These are phyloP conservation scores for Trichophyton rubrum DNA, from an alignment of 2,329 filamentous ascomycete genomes.

Conservation along the genomic window DNA sequence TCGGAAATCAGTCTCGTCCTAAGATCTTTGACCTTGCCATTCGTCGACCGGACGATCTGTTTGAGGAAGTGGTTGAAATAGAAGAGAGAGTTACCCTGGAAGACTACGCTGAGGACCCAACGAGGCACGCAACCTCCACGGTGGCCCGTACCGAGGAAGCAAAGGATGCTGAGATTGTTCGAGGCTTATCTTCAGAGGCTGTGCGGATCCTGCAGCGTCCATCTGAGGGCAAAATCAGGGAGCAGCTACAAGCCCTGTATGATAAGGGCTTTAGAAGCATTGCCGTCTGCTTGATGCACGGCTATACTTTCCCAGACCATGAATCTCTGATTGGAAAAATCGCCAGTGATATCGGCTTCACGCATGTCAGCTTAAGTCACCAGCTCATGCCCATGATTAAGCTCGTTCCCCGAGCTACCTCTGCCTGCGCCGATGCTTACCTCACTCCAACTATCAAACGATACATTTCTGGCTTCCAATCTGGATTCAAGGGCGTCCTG, in stretches of 20 bases:
- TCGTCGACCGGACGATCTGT: conserved; percentile 72
- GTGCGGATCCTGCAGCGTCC: conserved; percentile 57
- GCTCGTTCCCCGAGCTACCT: conserved; percentile 61
- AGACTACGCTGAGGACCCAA: conserved; percentile 80
- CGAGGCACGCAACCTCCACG: conserved; percentile 44
- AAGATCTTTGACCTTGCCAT: conserved; percentile 88
- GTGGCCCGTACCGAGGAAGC: conserved; percentile 26
- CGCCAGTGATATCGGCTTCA: conserved; percentile 68
- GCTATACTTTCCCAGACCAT: conserved; percentile 80
- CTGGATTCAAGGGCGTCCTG: conserved; percentile 68
- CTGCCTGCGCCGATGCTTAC: conserved; percentile 68
- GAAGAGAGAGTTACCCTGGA: conserved; percentile 84
- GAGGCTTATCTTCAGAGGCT: conserved; percentile 60
- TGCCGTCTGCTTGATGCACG: conserved; percentile 83
- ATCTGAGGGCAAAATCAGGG: conserved; percentile 39
- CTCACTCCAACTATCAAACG: conserved; percentile 66
- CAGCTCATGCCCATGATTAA: conserved; percentile 85
- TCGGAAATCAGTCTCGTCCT: conserved; percentile 81
- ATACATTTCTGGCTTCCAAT: conserved; percentile 65
- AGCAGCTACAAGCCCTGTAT: conserved; percentile 54
- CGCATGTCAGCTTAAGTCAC: conserved; percentile 68
- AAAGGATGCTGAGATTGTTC: conserved; percentile 46
- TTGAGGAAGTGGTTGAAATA: conserved; percentile 74
- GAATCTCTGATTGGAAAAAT: conserved; percentile 65
- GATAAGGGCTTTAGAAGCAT: conserved; percentile 64